Evolutionary conservation across 129 eudicot species (phyloP).

Genomic region (Heracleum sosnowskyi): DNA sequence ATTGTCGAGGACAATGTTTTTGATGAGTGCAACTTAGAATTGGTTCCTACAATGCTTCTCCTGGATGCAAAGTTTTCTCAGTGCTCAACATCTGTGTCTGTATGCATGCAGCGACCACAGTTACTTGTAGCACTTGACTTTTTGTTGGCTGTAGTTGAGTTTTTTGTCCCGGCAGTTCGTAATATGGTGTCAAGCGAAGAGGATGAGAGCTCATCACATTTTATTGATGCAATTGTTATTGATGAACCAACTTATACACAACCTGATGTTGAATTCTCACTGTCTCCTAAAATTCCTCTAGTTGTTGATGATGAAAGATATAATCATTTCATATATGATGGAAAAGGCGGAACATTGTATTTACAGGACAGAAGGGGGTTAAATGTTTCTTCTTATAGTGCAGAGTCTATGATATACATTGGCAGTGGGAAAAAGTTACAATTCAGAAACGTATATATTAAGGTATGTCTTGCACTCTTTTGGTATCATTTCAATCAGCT

Average conservation of each 20-base stretch:
- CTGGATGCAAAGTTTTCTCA: conserved; percentile 70
- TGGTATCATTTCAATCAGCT: conserved; percentile 8
- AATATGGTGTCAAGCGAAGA: conserved; percentile 59
- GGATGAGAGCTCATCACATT: conserved; percentile 43
- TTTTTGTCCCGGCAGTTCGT: conserved; percentile 87
- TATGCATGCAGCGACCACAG: conserved; percentile 87
- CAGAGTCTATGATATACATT: conserved; percentile 58
- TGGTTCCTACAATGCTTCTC: conserved; percentile 76
- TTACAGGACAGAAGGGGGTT: conserved; percentile 62
- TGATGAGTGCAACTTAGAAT: conserved; percentile 23
- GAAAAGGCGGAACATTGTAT: conserved; percentile 72
- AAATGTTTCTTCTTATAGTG: conserved; percentile 42
- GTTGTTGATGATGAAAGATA: conserved; percentile 78
- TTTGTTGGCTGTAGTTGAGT: conserved; percentile 83
- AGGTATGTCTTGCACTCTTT: conserved; percentile 33
- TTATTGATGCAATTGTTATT: conserved; percentile 61
- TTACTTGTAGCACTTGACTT: conserved; percentile 98
- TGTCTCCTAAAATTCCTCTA: conserved; percentile 84
- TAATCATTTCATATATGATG: conserved; percentile 78
- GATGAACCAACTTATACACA: conserved; percentile 49
- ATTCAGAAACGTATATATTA: conserved; percentile 70
- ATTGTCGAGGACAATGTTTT: conserved; percentile 16
- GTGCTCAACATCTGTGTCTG: conserved; percentile 44
- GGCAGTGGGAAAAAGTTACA: conserved; percentile 73
- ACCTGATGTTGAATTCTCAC: conserved; percentile 46